phyloP scores from a whole-genome alignment of 2,329 filamentous ascomycete species.

The Orbilia ellipsospora region DNA sequence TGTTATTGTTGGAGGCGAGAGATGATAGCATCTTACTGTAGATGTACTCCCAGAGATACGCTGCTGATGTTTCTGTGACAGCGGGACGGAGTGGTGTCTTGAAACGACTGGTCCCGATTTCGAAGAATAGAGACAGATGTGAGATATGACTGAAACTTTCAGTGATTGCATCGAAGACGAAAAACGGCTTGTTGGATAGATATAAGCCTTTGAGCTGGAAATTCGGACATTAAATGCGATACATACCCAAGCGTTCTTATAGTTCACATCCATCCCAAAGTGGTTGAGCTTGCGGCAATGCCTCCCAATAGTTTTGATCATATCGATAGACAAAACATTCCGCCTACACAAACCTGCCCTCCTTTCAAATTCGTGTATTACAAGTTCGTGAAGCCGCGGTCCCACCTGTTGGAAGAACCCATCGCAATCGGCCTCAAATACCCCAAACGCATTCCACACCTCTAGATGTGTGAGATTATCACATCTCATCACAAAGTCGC shows the following conservation, averaged over 20 bases:
- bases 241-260: not conserved
- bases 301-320: not conserved
- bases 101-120: conserved; percentile 1
- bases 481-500: not conserved
- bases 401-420: not conserved
- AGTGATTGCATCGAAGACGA: conserved; percentile 1
- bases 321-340: not conserved
- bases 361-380: not conserved
- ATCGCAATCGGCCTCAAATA: conserved; percentile 5
- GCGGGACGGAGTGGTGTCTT: not conserved
- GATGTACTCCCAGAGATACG: not conserved
- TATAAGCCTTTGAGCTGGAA: not conserved
- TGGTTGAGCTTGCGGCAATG: not conserved
- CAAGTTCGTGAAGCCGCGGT: not conserved
- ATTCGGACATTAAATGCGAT: not conserved
- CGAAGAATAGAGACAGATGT: not conserved
- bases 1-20: not conserved
- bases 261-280: not conserved
- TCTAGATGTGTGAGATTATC: not conserved
- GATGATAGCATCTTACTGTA: not conserved
- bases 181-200: not conserved
- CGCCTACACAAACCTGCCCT: not conserved
- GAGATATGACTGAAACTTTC: not conserved
- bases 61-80: conserved; percentile 5
- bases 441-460: not conserved